A percentile compares a stretch with the other conserved stretches of the same genome.
phyloP scores from a whole-genome alignment of 169 alveolate genomes.

The Besnoitia besnoiti region DNA sequence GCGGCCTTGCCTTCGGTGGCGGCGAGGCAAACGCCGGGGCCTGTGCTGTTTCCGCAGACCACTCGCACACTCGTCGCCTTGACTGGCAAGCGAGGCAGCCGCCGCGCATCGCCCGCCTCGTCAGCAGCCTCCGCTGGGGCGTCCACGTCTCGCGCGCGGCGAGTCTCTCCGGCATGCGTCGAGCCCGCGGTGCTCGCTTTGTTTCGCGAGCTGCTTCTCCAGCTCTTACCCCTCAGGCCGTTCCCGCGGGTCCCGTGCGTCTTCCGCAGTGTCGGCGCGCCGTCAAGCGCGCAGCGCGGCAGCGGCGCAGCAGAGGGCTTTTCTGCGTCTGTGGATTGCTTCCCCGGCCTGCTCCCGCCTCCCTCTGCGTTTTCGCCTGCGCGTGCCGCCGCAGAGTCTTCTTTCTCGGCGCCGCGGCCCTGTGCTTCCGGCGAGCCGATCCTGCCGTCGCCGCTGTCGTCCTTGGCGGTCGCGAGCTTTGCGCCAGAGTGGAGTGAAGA shows the following conservation, averaged over 20 bases:
- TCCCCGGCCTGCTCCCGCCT: background rate
- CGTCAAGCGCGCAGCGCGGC: background rate
- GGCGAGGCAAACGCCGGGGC: no score
- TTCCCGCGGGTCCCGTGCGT: background rate
- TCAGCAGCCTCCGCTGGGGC: no score
- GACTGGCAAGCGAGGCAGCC: no score
- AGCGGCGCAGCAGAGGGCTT: background rate
- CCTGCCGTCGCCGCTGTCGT: background rate
- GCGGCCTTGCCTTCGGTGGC: no score
- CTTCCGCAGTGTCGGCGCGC: background rate
- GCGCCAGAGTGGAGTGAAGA: background rate
- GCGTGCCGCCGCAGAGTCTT: background rate
- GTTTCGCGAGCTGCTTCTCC: background rate
- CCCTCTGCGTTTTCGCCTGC: background rate
- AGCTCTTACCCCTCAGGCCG: background rate
- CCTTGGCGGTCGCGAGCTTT: no score
- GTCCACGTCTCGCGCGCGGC: no score
- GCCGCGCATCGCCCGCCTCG: no score
- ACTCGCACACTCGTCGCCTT: no score
- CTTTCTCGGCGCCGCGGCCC: background rate
- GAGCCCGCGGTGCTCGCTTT: background rate
- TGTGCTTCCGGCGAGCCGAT: no score
- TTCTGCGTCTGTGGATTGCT: background rate
- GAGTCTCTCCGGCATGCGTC: no score
- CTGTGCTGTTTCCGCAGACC: no score